Base-by-base conservation (phyloP, 2,329 filamentous ascomycete species). In the Sordariomycetes sp. region DNA sequence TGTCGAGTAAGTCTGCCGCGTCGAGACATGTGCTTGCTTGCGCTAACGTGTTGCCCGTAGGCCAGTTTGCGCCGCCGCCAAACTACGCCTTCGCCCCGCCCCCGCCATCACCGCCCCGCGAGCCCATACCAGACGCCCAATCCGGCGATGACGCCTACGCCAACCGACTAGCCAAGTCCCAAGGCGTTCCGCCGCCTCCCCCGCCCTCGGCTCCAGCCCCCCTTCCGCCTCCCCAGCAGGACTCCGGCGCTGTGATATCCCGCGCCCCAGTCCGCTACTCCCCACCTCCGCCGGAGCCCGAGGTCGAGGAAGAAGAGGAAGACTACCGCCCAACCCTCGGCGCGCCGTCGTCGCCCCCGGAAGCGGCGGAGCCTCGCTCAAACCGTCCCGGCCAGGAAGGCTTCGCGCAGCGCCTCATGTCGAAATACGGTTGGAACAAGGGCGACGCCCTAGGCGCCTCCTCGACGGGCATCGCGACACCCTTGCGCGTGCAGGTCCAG, bases 391-490 rank as follows among this genome's bases (percentile, higher is more conserved):
- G 90, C 17, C 88, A 95, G 69, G 81, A 84, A 62, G 88, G 86
- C 55, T 96, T 96, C 69, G 94, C 90, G 0, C 82, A 90, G 62
- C 86, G 90, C 36, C 80, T 97, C 58, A 90, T 99, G 83, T 81
- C 83, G 60, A 97, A 96, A 68, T 94, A 96, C 72, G 94, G 94
- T 57, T 97, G 91, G 89, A 86, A 84, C 39, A 86, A 91, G 65
- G 94, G 94, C 25, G 80, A 86, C 61, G 94, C 94, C 22, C 81
- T 99, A 3, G 94, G 94, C 62, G 90, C 89, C 17, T 81, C 85
- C 61, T 84, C 83, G 35, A 83, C 84, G 25, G 94, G 94, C 60
- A 96, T 99, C 64, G 78, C 89, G 57, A 89, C 90, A 24, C 89
- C 91, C 4, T 75, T 99, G 3, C 83, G 84, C 53, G 87, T 92